Evolutionary conservation across 2,329 filamentous ascomycete genomes (phyloP).

Genomic region (Dactylellina haptotyla): DNA sequence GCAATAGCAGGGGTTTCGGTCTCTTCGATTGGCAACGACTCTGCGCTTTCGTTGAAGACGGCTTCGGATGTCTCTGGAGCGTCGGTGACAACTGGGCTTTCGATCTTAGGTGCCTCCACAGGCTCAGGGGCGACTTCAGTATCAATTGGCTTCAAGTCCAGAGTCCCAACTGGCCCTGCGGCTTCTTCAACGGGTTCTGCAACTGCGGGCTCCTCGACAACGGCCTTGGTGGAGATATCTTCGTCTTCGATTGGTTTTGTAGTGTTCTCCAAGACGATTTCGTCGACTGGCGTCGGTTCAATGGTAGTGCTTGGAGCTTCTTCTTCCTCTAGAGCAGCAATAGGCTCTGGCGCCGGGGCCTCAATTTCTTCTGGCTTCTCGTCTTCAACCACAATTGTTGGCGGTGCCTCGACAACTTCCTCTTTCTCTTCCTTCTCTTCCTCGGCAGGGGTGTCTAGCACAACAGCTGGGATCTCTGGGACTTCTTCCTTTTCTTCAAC

Average conservation of each 20-base stretch:
- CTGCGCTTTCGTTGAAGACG: constrained; percentile 30
- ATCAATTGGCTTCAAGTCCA: constrained; percentile 8
- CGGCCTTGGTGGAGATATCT: constrained; percentile 3
- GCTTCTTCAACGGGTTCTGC: constrained; percentile 16
- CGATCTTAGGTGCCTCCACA: constrained; percentile 19
- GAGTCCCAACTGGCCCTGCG: neutral
- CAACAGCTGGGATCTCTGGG: neutral
- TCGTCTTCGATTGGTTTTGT: constrained; percentile 18
- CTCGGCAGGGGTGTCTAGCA: neutral
- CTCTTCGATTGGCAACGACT: constrained; percentile 33
- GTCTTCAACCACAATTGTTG: constrained; percentile 18
- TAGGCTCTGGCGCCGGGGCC: constrained; percentile 4
- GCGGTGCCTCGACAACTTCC: constrained; percentile 4
- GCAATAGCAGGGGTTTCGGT: constrained; percentile 32
- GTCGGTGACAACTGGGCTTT: constrained; percentile 24
- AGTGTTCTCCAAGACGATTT: constrained; percentile 18
- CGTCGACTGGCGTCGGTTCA: constrained; percentile 26
- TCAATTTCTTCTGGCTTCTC: constrained; percentile 16
- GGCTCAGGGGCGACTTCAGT: constrained; percentile 26
- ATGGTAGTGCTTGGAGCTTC: no score
- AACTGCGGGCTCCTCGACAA: constrained; percentile 8
- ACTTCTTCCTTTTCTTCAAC: constrained; percentile 15
- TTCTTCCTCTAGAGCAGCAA: constrained; percentile 15
- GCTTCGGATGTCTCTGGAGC: constrained; percentile 36
- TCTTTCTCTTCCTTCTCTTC: constrained; percentile 23